A percentile compares a stretch with the other conserved stretches of the same genome.
Evolutionary conservation across 805 yeast species (phyloP).

Genomic region (Starmerella vitae): DNA sequence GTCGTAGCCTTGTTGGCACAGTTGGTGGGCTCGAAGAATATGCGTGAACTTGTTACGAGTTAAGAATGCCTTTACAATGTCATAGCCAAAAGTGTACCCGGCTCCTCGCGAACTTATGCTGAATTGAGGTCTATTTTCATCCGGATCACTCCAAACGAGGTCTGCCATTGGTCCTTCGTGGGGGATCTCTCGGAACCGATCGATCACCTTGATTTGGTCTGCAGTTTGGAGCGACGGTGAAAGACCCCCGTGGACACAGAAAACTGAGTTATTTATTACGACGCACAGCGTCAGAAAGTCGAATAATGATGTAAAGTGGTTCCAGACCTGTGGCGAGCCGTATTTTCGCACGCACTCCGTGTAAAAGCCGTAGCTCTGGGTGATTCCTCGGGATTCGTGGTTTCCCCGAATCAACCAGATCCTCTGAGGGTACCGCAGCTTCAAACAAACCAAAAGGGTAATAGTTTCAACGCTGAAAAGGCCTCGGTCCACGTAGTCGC

Average conservation of each 20-base stretch:
- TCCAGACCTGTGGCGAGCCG: slow-evolving; percentile 72
- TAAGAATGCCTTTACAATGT: slow-evolving; percentile 77
- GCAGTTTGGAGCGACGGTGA: slow-evolving; percentile 90
- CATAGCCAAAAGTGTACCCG: slow-evolving; percentile 89
- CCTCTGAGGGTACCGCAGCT: slow-evolving; percentile 76
- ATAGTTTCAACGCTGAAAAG: slow-evolving; percentile 89
- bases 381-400: slow-evolving; percentile 92
- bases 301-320: slow-evolving; percentile 77
- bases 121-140: slow-evolving; percentile 64
- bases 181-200: slow-evolving; percentile 87
- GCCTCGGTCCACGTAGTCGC: slow-evolving; percentile 95
- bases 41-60: slow-evolving; percentile 64
- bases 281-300: slow-evolving; percentile 83
- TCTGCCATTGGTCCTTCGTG: slow-evolving; percentile 99
- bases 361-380: slow-evolving; percentile 94
- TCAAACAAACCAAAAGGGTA: slow-evolving; percentile 62
- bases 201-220: slow-evolving; percentile 82
- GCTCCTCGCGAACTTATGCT: slow-evolving; percentile 93
- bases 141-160: slow-evolving; percentile 97
- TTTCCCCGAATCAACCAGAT: slow-evolving; percentile 80
- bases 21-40: slow-evolving; percentile 85
- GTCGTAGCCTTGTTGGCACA: slow-evolving; percentile 93
- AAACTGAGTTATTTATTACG: slow-evolving; percentile 75
- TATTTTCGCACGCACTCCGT: slow-evolving; percentile 88
- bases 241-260: slow-evolving; percentile 94